Base-by-base conservation (phyloP, 495 filamentous ascomycete species). In the Penicillium herquei region DNA sequence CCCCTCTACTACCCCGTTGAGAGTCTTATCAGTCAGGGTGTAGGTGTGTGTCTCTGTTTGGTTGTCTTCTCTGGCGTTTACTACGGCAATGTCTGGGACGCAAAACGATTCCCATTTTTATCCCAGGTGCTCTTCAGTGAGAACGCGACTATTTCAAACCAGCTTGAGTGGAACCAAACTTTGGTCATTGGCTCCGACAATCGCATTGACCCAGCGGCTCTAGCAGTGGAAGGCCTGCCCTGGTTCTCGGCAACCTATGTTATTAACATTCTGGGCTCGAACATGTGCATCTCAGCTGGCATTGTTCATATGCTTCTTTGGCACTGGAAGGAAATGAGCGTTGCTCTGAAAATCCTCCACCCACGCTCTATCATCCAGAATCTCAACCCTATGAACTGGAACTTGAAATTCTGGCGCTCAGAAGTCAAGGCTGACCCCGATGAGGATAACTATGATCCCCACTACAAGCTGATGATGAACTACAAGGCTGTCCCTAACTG, bases 191-290 rank as follows among this genome's bases (percentile, higher is more conserved):
- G 63, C 9, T 63, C 54, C 17, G 11, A 34, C 21, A 70, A 70
- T 52, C 70, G 70, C 10, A 58, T 81, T 30, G 58, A 76, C 52
- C 51, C 64, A 21, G 49, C 57, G 1, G 63, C 66, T 7, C 44
- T 81, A 33, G 51, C 39, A 6, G 49, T 73, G 14, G 35, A 68
- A 39, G 77, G 79, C 11, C 41, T 74, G 12, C 79, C 81, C 0
- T 63, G 57, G 4, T 54, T 84, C 1, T 73, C 75, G 4, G 78
- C 70, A 3, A 70, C 67, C 3, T 82, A 80, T 50, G 69, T 65
- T 1, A 68, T 64, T 43, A 51, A 58, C 0, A 58, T 71, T 58
- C 59, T 71, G 18, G 66, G 64, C 52, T 65, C 69, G 0, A 71
- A 71, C 54, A 48, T 48, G 26, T 32, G 30, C 4, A 7, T 31